phyloP scores from a whole-genome alignment of 169 alveolate species.

The Cystoisospora suis region DNA sequence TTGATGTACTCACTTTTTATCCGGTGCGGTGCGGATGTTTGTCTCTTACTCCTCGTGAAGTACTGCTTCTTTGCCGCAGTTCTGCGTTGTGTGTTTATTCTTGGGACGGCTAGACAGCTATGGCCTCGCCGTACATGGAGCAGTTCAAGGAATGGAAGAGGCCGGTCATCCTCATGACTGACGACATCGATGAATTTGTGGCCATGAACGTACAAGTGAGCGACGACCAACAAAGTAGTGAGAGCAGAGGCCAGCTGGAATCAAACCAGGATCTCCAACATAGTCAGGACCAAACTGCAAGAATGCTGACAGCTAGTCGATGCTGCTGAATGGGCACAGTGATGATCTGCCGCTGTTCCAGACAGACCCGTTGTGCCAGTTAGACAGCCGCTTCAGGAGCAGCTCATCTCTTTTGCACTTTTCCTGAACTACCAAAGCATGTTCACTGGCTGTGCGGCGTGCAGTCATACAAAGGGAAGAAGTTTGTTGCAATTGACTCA shows the following conservation, averaged over 20 bases:
- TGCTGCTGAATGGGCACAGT: too few relatives aligned
- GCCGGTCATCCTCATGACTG: conserved; percentile 85
- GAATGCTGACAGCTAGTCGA: too few relatives aligned
- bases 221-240: too few relatives aligned
- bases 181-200: conserved; percentile 89
- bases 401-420: too few relatives aligned
- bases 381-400: too few relatives aligned
- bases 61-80: background rate
- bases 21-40: background rate
- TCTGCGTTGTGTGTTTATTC: background rate
- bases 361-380: too few relatives aligned
- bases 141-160: conserved; percentile 72
- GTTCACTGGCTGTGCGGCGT: background rate
- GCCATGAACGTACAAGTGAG: conserved; percentile 78
- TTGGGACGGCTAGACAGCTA: conserved; percentile 77
- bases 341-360: too few relatives aligned
- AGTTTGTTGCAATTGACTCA: conserved; percentile 67
- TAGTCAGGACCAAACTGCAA: too few relatives aligned
- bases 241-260: too few relatives aligned
- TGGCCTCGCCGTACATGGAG: conserved; percentile 91
- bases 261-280: too few relatives aligned
- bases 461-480: conserved; percentile 67
- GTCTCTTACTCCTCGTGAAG: background rate
- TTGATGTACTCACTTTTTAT: too few relatives aligned
- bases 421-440: too few relatives aligned